A percentile compares a stretch with the other conserved stretches of the same genome.
Conservation (phyloP, 1,284 basidiomycete species). For the Veloboletus limbatus region DNA sequence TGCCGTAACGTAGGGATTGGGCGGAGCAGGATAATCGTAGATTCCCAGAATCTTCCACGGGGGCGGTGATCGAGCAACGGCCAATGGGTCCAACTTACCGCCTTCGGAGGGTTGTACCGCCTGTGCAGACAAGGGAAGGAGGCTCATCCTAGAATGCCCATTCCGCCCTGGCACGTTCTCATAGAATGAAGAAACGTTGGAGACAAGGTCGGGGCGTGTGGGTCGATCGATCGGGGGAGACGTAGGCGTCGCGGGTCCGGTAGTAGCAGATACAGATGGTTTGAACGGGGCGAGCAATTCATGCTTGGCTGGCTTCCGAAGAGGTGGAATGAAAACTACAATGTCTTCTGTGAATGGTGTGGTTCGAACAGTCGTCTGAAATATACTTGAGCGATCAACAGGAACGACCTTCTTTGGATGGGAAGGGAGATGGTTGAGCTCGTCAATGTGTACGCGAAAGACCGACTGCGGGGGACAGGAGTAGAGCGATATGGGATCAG, state of each 20-base stretch:
- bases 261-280: background rate
- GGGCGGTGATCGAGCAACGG: slow-evolving; percentile 29
- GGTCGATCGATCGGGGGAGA: background rate
- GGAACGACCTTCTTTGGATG: slow-evolving; percentile 1
- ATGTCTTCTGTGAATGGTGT: slow-evolving; percentile 12
- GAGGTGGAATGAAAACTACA: slow-evolving; percentile 23
- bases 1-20: background rate
- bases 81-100: slow-evolving; percentile 22
- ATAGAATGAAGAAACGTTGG: slow-evolving; percentile 25
- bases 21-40: background rate
- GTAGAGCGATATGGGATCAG: slow-evolving; percentile 25
- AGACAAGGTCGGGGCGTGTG: background rate
- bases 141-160: background rate
- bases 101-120: slow-evolving; percentile 15
- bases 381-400: background rate
- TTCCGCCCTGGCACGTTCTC: background rate
- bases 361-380: slow-evolving; percentile 4
- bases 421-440: slow-evolving; percentile 7
- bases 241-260: background rate
- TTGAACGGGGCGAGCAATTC: background rate
- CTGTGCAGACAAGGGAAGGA: slow-evolving; percentile 21
- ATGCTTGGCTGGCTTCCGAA: slow-evolving; percentile 2
- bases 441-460: slow-evolving; percentile 29
- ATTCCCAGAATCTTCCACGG: slow-evolving; percentile 22
- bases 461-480: slow-evolving; percentile 26